Percentiles rank a stretch among this genome's conserved stretches.
phyloP scores from a whole-genome alignment of 2,329 filamentous ascomycete species.

The Botryosphaeria dothidea region DNA sequence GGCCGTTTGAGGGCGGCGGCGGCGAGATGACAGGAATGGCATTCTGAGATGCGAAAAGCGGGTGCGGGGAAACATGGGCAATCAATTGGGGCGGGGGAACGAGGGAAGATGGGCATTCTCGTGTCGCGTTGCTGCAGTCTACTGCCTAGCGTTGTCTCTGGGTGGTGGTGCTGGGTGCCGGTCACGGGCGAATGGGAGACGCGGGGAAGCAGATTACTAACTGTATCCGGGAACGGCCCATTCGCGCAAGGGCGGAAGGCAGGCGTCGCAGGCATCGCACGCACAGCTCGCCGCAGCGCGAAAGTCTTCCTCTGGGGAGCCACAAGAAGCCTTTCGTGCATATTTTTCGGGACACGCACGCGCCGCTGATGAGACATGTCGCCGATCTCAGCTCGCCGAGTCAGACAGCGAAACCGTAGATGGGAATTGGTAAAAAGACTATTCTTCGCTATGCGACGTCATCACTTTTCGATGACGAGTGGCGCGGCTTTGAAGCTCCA shows the following conservation, averaged over 20 bases:
- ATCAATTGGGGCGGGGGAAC: background rate
- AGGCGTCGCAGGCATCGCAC: background rate
- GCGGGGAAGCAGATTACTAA: constrained; percentile 1
- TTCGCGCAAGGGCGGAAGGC: background rate
- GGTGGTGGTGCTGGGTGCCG: no score
- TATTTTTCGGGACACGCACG: background rate
- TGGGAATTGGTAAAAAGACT: background rate
- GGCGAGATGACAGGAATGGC: constrained; percentile 18
- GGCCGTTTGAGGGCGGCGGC: constrained; percentile 6
- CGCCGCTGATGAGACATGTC: background rate
- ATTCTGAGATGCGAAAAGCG: background rate
- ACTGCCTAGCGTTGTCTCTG: no score
- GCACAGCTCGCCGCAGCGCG: background rate
- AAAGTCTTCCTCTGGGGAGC: background rate
- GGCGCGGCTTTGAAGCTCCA: background rate
- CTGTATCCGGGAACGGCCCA: background rate
- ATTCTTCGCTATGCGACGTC: no score
- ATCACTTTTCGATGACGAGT: background rate
- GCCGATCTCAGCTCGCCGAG: no score
- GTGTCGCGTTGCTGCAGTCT: background rate
- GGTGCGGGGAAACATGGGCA: background rate
- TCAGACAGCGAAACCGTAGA: no score
- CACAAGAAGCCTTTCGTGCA: background rate
- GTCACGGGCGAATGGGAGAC: background rate
- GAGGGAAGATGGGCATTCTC: background rate